A percentile compares a stretch with the other conserved stretches of the same genome.
phyloP scores from a whole-genome alignment of 768 basidiomycete species.

The Boletus vinaceobasis region DNA sequence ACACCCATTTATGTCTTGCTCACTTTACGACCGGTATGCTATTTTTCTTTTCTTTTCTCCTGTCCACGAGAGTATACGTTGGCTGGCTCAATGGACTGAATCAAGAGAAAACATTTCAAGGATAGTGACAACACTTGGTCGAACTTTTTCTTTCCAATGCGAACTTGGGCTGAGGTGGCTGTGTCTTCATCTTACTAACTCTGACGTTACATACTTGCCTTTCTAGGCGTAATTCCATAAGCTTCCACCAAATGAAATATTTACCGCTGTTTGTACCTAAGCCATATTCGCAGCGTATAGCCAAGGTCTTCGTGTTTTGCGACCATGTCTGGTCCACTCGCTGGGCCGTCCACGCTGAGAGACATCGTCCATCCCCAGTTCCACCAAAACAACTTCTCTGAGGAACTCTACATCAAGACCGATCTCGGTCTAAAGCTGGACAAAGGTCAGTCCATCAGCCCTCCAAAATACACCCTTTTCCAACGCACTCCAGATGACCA shows the following conservation, averaged over 20 bases:
- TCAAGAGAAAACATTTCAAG: neutral
- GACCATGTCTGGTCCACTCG: slow-evolving; percentile 44
- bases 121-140: neutral
- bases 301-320: too few relatives aligned
- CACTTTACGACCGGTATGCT: slow-evolving; percentile 63
- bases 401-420: slow-evolving; percentile 77
- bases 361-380: slow-evolving; percentile 87
- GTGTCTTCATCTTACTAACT: neutral
- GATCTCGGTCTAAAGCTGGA: slow-evolving; percentile 87
- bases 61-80: slow-evolving; percentile 37
- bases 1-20: slow-evolving; percentile 69
- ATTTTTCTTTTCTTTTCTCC: slow-evolving; percentile 25
- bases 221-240: too few relatives aligned
- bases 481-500: slow-evolving; percentile 67
- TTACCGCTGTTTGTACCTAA: neutral
- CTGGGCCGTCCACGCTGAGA: slow-evolving; percentile 53
- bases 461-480: neutral
- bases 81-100: slow-evolving; percentile 26
- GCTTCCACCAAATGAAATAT: neutral
- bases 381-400: slow-evolving; percentile 87
- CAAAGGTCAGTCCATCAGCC: slow-evolving; percentile 54
- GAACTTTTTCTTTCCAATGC: neutral
- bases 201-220: too few relatives aligned
- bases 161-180: neutral
- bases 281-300: neutral